Evolutionary conservation across 2,329 filamentous ascomycete genomes (phyloP), one percentile per base, ranked within the genome.

Genomic region (Lithohypha guttulata): DNA sequence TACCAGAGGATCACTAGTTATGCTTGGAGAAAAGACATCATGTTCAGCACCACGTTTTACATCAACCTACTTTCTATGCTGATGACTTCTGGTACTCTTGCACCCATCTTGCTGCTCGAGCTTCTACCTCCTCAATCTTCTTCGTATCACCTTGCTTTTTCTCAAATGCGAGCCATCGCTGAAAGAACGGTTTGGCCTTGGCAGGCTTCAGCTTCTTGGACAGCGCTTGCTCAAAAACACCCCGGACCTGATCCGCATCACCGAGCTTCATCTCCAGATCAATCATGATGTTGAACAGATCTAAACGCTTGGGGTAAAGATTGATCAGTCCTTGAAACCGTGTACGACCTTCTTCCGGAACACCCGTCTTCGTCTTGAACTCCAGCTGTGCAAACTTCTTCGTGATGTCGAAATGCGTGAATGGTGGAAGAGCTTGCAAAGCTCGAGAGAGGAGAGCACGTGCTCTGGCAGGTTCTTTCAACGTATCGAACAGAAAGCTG

Each of bases 81-180:
- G 17, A 11, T 5, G 7, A n/a, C 25, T 37, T 31, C 18, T 39
- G 26, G n/a, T 21, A 34, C n/a, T 40, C 9, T 21, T 23, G 11
- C 8, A 48, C 40, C 50, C 50, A 52, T 32, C 43, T 45, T 5
- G 70, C 71, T 36, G 83, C 83, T 58, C 77, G 70, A 13, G 73
- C 77, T 56, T 76, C 77, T 32, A 86, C 83, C 51, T 70, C 73
- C 56, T 84, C 81, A 34, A 76, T 68, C 50, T 71, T 74, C 68
- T 83, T 84, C 46, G 70, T 65, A 55, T 79, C 75, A 2, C 83
- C 84, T 42, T 75, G 53, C 32, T 59, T 57, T 62, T 81, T 77
- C 66, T 98, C 91, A 75, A 85, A 96, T 50, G 81, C 76, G 42
- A 81, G 74, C 91, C 91, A 98, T 51, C 83, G 75, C 65, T 84